A percentile compares a stretch with the other conserved stretches of the same genome.
Conservation (phyloP, 768 basidiomycete genomes). For the Phlegmacium glaucopus region DNA sequence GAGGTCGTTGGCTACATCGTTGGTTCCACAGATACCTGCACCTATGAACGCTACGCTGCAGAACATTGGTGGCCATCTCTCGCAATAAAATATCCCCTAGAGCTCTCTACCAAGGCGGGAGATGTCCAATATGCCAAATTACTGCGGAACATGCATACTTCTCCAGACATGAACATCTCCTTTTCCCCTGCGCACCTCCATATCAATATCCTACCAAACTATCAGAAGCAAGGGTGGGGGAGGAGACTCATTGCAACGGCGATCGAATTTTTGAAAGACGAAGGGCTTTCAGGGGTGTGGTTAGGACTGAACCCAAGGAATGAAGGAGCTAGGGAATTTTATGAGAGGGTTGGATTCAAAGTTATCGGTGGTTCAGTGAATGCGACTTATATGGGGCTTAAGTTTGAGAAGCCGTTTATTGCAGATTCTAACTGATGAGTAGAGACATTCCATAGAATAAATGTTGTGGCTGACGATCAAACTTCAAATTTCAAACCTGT, state of each 20-base stretch:
- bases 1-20: constrained; percentile 71
- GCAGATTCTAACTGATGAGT: too few relatives aligned
- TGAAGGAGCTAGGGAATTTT: constrained; percentile 56
- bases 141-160: constrained; percentile 38
- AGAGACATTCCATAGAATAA: too few relatives aligned
- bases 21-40: constrained; percentile 63
- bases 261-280: constrained; percentile 48
- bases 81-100: constrained; percentile 48
- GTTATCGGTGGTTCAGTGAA: constrained; percentile 49
- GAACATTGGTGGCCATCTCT: constrained; percentile 67
- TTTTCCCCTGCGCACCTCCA: constrained; percentile 77
- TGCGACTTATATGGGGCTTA: constrained; percentile 50
- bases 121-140: constrained; percentile 44
- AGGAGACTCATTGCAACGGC: constrained; percentile 54
- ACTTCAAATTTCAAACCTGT: constrained; percentile 18
- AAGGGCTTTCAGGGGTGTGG: constrained; percentile 56
- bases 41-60: constrained; percentile 53
- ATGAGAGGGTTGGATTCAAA: constrained; percentile 58
- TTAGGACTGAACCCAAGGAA: constrained; percentile 68
- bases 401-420: constrained; percentile 40
- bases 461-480: constrained; percentile 5
- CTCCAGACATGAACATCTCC: constrained; percentile 50
- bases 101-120: constrained; percentile 31
- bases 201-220: constrained; percentile 63
- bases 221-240: constrained; percentile 74